Evolutionary conservation across 768 basidiomycete species (phyloP), one percentile per base, ranked within the genome.

Genomic region (Dentipellis fragilis): DNA sequence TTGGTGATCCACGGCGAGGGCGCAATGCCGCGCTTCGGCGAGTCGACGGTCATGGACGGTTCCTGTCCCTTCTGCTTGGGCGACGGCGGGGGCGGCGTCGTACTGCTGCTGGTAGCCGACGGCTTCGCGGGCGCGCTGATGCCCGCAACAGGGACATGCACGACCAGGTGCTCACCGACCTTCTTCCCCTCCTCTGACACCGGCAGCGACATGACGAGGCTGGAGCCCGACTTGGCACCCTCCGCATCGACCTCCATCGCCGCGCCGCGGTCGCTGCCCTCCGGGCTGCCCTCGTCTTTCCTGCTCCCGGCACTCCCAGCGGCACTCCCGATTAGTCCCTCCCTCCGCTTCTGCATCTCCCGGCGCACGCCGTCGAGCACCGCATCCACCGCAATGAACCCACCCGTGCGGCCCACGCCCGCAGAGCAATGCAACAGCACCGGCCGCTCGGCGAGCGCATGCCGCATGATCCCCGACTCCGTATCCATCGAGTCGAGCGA

Each of bases 371-470:
- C 85, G 65, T 91, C 88, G 54, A 94, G 72, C n/a, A 91, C 75
- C 8, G 90, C 85, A 66, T 93, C 90, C 1, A 95, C 81, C 8
- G 89, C 83, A 64, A 97, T 93, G 68, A 91, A 97, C 22, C 88
- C 89, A 19, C 95, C 95, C 0, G 95, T 97, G 42, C 95, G 79
- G 0, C 95, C 95, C 6, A 96, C 93, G 17, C 95, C 95, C 0
- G 95, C 95, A 34, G 91, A 93, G 66, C 94, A 94, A 67, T 94
- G 92, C 59, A 94, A 68, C 49, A 94, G 66, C 29, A 93, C 79
- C 0, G 89, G 89, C 19, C 78, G 69, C 52, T 75, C 71, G 12
- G 75, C 77, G 51, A 77, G 60, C 6, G 80, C 78, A 58, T 78
- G 79, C 54, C 73, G 66, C 16, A 79, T 76, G 51, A 87, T 71